A percentile compares a stretch with the other conserved stretches of the same genome.
Evolutionary conservation across 2,329 filamentous ascomycete genomes (phyloP).

Genomic region (Xylariales sp.): DNA sequence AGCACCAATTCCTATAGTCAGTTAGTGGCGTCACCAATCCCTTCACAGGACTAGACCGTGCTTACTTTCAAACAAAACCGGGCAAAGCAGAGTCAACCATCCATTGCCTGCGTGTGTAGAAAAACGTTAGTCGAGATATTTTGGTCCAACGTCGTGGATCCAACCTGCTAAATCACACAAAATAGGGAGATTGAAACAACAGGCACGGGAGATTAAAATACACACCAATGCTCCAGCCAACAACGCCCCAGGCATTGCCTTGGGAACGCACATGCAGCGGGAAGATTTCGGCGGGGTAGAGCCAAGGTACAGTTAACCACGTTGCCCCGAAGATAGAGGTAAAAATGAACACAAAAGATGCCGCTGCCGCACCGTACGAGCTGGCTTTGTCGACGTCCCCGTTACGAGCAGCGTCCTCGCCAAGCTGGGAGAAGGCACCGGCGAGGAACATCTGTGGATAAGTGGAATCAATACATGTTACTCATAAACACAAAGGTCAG

Average conservation of each 20-base stretch:
- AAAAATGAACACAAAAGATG: slow-evolving; percentile 77
- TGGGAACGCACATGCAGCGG: slow-evolving; percentile 76
- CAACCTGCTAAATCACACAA: too few species aligned
- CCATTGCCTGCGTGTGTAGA: slow-evolving; percentile 64
- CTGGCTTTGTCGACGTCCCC: slow-evolving; percentile 59
- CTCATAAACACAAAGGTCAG: not conserved
- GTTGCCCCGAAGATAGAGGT: slow-evolving; percentile 73
- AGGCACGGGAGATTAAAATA: too few species aligned
- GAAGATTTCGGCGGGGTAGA: slow-evolving; percentile 80
- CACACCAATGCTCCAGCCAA: slow-evolving; percentile 75
- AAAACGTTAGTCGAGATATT: too few species aligned
- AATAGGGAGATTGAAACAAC: too few species aligned
- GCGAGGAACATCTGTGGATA: slow-evolving; percentile 70
- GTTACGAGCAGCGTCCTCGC: slow-evolving; percentile 59
- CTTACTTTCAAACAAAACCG: slow-evolving; percentile 48
- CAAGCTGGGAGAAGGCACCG: slow-evolving; percentile 69
- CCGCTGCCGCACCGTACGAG: slow-evolving; percentile 71
- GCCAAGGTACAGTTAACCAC: slow-evolving; percentile 69
- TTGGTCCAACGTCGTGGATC: too few species aligned
- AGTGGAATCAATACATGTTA: not conserved
- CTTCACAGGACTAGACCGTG: not conserved
- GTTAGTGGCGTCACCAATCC: slow-evolving; percentile 16
- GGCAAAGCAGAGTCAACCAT: slow-evolving; percentile 57
- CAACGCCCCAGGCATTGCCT: slow-evolving; percentile 80
- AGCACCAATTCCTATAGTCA: slow-evolving; percentile 64